Percentiles rank a stretch among this genome's conserved stretches.
Conservation (phyloP, 2,329 filamentous ascomycete species). For the Calonectria hawksworthii region DNA sequence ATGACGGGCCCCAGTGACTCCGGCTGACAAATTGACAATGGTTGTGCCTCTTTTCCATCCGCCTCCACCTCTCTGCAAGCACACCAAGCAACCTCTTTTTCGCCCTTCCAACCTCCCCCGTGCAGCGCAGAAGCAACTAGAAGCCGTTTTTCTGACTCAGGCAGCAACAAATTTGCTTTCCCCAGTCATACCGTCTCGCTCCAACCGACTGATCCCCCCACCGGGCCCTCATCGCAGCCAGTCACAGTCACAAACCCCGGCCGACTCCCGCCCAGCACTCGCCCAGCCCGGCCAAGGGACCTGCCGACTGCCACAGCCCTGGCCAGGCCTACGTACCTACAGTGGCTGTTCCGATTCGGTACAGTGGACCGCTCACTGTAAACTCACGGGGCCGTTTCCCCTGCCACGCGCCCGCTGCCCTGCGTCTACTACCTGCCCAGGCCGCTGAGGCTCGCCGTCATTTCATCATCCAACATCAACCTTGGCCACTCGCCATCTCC, state of each 20-base stretch:
- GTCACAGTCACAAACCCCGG: conserved; percentile 7
- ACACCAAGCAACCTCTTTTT: conserved; percentile 17
- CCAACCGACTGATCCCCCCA: conserved; percentile 12
- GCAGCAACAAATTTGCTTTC: conserved; percentile 46
- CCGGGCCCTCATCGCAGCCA: conserved; percentile 5
- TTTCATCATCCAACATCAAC: conserved; percentile 46
- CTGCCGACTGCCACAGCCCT: conserved; percentile 4
- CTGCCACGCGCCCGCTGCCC: conserved; percentile 19
- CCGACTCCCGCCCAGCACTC: conserved; percentile 11
- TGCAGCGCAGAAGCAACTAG: conserved; percentile 45
- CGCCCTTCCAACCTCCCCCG: conserved; percentile 21
- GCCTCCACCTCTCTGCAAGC: conserved; percentile 30
- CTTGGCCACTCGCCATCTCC: conserved; percentile 36
- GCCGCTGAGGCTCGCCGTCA: conserved; percentile 18
- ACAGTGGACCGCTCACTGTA: conserved; percentile 25
- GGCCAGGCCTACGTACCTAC: background rate
- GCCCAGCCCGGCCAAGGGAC: background rate
- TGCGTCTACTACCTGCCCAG: conserved; percentile 13
- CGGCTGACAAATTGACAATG: conserved; percentile 46
- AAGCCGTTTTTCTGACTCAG: conserved; percentile 52
- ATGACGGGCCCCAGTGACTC: conserved; percentile 26
- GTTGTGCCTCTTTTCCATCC: conserved; percentile 28
- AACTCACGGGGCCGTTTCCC: conserved; percentile 15
- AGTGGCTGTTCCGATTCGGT: conserved; percentile 13
- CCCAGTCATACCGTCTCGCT: conserved; percentile 22